A percentile compares a stretch with the other conserved stretches of the same genome.
These are phyloP conservation scores for Amaranthus cruentus DNA, from an alignment of 148 eudicot genomes.

Conservation along the genomic window DNA sequence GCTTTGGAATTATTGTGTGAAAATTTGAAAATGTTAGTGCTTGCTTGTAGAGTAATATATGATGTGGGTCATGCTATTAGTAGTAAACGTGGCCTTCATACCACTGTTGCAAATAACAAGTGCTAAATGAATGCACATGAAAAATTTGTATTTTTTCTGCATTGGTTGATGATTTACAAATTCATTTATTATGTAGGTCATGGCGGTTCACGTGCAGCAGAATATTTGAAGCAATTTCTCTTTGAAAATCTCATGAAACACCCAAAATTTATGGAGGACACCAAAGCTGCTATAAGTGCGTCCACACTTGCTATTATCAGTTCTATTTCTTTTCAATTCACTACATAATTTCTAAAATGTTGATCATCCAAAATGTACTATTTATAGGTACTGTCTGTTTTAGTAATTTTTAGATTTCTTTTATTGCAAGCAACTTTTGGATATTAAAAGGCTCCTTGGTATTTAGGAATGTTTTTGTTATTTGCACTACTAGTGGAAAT, in stretches of 20 bases:
- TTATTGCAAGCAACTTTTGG: no score
- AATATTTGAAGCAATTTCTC: conserved; percentile 79
- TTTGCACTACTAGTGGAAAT: no score
- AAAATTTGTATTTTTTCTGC: background rate
- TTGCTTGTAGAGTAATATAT: background rate
- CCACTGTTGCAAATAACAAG: background rate
- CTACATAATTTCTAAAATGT: background rate
- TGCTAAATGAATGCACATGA: background rate
- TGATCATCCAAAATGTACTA: no score
- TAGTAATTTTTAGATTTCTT: no score
- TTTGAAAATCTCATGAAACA: conserved; percentile 85
- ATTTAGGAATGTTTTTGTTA: no score
- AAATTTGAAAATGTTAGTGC: background rate
- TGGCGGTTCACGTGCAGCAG: conserved; percentile 96
- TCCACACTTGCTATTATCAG: conserved; percentile 15
- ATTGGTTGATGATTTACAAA: conserved; percentile 8
- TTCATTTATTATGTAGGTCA: conserved; percentile 58
- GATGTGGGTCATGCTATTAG: background rate
- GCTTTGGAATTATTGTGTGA: no score
- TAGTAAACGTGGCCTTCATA: background rate
- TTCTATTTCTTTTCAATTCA: background rate
- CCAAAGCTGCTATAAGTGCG: conserved; percentile 88
- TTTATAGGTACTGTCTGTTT: no score
- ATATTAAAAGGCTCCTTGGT: no score
- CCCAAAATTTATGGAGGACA: conserved; percentile 63